Evolutionary conservation across 306 rosid species (phyloP), one percentile per base, ranked within the genome.

Genomic region (Nissolia schottii): DNA sequence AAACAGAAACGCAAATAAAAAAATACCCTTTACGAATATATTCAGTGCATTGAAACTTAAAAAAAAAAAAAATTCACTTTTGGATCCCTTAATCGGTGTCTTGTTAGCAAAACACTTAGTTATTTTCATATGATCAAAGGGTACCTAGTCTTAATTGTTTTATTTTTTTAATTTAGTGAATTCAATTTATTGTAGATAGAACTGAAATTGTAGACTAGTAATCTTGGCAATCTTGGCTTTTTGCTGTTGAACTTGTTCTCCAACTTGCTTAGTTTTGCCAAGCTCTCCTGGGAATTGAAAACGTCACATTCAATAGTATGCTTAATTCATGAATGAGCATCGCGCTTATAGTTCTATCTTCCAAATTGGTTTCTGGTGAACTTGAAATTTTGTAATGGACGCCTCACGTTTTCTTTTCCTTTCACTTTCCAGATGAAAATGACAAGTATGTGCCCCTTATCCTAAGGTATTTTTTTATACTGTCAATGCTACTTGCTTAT

Each of bases 371-470:
- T n/a, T 28, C 3, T 13, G 55, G 16, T 37, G 12, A 61, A 59
- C 64, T 50, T 2, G 37, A 58, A 22, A 55, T 23, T 43, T 16
- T 45, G 16, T 46, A 14, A 12, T 13, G 50, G 34, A 23, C 3
- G 28, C 35, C 73, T 76, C 64, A 35, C 45, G 41, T 69, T 5
- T 63, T 59, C 77, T 34, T 59, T 53, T 67, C 60, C 74, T 54
- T 59, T 62, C 57, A 51, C 58, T 84, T 77, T 82, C 66, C 88
- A 90, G 96, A 85, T 67, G 68, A 28, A 75, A 79, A 79, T 28
- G 84, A 74, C 22, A 74, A 3, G 71, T 80, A 78, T 71, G 76
- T 45, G 34, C 64, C 80, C 67, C 46, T 86, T 75, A 58, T 1
- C 15, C 3, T 41, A 5, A 88, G 96, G 96, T 92, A 48, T 41